These are phyloP conservation scores for Phtheirospermum japonicum DNA, from an alignment of 257 asterid genomes.

Conservation along the genomic window DNA sequence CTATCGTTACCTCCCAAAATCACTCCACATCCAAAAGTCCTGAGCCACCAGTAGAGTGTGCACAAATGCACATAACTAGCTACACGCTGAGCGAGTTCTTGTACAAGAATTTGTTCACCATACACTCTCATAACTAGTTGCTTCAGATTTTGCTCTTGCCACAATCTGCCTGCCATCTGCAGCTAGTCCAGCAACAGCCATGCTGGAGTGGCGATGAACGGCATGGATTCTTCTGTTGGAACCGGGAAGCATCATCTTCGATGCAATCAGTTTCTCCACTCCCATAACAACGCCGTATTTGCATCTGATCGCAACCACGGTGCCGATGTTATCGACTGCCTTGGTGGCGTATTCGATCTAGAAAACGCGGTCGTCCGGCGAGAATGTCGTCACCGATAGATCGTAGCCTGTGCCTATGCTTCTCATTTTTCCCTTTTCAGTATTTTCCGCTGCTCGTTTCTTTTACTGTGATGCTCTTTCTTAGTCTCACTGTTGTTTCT, in stretches of 20 bases:
- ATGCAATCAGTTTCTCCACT: slow-evolving; percentile 86
- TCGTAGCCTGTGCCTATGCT: slow-evolving; percentile 96
- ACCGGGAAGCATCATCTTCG: slow-evolving; percentile 90
- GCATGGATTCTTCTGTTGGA: slow-evolving; percentile 87
- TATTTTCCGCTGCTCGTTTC: slow-evolving; percentile 13
- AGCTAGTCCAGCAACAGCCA: slow-evolving; percentile 96
- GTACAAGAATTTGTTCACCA: slow-evolving; percentile 82
- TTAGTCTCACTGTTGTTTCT: no score
- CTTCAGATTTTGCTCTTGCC: slow-evolving; percentile 81
- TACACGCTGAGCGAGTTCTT: slow-evolving; percentile 88
- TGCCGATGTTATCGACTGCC: slow-evolving; percentile 92
- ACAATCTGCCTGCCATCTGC: slow-evolving; percentile 96
- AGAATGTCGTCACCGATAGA: slow-evolving; percentile 91
- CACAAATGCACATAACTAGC: slow-evolving; percentile 95
- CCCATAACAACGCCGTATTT: slow-evolving; percentile 93
- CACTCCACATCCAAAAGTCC: slow-evolving; percentile 95
- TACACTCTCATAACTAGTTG: slow-evolving; percentile 73
- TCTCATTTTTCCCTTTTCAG: slow-evolving; percentile 47
- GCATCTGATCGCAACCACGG: slow-evolving; percentile 89
- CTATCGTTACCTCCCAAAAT: slow-evolving; percentile 93
- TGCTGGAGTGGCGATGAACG: slow-evolving; percentile 88
- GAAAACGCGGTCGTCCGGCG: slow-evolving; percentile 93
- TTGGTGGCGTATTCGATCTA: slow-evolving; percentile 97
- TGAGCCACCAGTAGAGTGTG: slow-evolving; percentile 99
- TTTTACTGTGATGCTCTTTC: neutral